Percentiles rank a stretch among this genome's conserved stretches.
These are phyloP conservation scores for Acorus calamus DNA, from an alignment of 106 monocot genomes.

Conservation along the genomic window DNA sequence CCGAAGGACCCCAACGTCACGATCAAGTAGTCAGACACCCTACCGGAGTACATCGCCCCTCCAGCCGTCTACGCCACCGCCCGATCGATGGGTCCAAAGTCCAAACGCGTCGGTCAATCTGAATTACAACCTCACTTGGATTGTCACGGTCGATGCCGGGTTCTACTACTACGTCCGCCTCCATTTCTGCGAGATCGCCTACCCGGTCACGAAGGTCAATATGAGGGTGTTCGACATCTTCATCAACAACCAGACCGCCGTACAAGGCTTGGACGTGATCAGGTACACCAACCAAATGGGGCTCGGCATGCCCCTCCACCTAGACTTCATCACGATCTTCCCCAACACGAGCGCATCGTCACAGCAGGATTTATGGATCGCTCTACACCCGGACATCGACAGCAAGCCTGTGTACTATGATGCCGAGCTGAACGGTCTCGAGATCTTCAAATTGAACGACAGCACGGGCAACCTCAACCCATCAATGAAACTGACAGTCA, in stretches of 20 bases:
- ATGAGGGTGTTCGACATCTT: conserved; percentile 4
- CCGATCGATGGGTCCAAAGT: conserved; percentile 7
- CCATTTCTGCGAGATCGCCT: conserved; percentile 7
- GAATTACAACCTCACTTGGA: conserved; percentile 7
- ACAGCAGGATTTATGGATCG: neutral
- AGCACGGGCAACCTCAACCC: too few relatives aligned
- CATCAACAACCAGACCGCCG: conserved; percentile 3
- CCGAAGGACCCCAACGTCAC: conserved; percentile 8
- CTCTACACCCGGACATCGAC: neutral
- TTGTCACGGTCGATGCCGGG: neutral
- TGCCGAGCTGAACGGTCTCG: conserved; percentile 1
- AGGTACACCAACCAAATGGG: neutral
- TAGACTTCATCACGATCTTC: neutral
- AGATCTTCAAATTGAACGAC: neutral
- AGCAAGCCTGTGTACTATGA: neutral
- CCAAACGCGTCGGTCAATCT: neutral
- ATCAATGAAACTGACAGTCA: too few relatives aligned
- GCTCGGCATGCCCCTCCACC: neutral
- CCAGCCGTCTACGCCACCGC: neutral
- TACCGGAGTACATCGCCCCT: neutral
- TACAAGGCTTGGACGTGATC: too few relatives aligned
- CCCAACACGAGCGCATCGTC: neutral
- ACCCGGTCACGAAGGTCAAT: neutral
- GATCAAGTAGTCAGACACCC: neutral
- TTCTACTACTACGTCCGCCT: conserved; percentile 8